Conservation (phyloP, 1,139 yeast genomes). For the Hyphopichia khmerensis region DNA sequence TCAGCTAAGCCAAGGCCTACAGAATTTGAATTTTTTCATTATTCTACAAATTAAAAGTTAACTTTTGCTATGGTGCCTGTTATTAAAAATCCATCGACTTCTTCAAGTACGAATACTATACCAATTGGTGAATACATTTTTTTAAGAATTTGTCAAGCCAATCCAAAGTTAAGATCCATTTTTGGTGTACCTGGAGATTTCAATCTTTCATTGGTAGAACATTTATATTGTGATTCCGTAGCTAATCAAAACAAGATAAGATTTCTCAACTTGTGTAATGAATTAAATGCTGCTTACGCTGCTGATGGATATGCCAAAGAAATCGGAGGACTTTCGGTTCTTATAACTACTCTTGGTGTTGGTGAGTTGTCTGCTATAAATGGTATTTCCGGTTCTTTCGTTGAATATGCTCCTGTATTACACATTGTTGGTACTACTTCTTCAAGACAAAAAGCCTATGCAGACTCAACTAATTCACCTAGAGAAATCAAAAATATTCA, state of each 20-base stretch:
- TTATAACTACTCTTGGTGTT: slow-evolving; percentile 75
- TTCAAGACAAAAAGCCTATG: slow-evolving; percentile 23
- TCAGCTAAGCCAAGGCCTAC: no score
- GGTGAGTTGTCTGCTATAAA: slow-evolving; percentile 86
- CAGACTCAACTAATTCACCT: slow-evolving; percentile 15
- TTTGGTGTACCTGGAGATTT: slow-evolving; percentile 48
- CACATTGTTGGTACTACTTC: slow-evolving; percentile 80
- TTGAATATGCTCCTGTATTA: slow-evolving; percentile 75
- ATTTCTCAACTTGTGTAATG: slow-evolving; percentile 36
- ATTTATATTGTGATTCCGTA: slow-evolving; percentile 28
- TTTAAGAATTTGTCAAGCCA: slow-evolving; percentile 34
- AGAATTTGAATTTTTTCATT: no score
- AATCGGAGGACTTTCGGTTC: slow-evolving; percentile 39
- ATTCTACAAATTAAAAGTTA: no score
- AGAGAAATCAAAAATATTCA: slow-evolving; percentile 45
- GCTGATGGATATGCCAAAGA: slow-evolving; percentile 77
- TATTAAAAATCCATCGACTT: neutral
- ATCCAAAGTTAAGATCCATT: slow-evolving; percentile 32
- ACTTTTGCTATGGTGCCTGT: neutral
- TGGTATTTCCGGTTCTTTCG: slow-evolving; percentile 80
- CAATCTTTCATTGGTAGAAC: slow-evolving; percentile 37
- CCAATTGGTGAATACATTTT: slow-evolving; percentile 42
- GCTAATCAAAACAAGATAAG: slow-evolving; percentile 19
- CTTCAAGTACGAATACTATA: slow-evolving; percentile 9
- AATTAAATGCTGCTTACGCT: slow-evolving; percentile 58